These are phyloP conservation scores for Xylariaceae sp. DNA, from an alignment of 2,329 filamentous ascomycete species.

Conservation along the genomic window DNA sequence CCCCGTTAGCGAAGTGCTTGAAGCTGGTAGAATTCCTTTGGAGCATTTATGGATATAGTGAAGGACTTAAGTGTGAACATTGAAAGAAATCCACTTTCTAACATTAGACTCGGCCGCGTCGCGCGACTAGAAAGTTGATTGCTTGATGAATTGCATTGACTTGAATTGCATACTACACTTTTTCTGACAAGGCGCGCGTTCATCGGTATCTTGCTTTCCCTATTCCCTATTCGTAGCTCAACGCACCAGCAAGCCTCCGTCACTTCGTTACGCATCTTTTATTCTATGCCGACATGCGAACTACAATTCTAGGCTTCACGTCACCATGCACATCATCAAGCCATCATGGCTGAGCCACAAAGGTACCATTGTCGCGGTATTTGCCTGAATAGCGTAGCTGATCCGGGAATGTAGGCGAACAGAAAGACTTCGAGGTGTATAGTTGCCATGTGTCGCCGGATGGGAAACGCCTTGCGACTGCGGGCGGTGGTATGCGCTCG, in stretches of 20 bases:
- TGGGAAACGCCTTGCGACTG: constrained; percentile 88
- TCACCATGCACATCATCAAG: constrained; percentile 84
- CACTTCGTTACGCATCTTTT: background rate
- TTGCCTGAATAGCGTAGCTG: background rate
- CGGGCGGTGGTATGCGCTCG: constrained; percentile 76
- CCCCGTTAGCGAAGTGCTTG: too few relatives aligned
- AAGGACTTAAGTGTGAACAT: background rate
- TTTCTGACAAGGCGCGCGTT: background rate
- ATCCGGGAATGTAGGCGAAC: constrained; percentile 69
- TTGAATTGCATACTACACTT: constrained; percentile 7
- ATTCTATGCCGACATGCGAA: constrained; percentile 41
- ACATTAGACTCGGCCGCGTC: constrained; percentile 39
- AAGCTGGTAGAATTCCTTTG: too few relatives aligned
- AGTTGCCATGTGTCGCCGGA: constrained; percentile 97
- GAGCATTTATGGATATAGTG: too few relatives aligned
- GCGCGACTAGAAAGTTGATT: constrained; percentile 32
- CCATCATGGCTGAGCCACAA: constrained; percentile 95
- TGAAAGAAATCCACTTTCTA: constrained; percentile 17
- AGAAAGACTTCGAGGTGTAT: constrained; percentile 98
- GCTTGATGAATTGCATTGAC: constrained; percentile 12
- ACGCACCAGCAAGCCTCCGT: background rate
- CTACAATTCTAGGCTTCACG: constrained; percentile 30
- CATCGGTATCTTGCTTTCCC: background rate
- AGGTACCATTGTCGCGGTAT: constrained; percentile 57
- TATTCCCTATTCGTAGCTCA: background rate